Percentiles rank a stretch among this genome's conserved stretches.
These are phyloP conservation scores for Zygotorulaspora sp. DNA, from an alignment of 805 yeast genomes.

Conservation along the genomic window DNA sequence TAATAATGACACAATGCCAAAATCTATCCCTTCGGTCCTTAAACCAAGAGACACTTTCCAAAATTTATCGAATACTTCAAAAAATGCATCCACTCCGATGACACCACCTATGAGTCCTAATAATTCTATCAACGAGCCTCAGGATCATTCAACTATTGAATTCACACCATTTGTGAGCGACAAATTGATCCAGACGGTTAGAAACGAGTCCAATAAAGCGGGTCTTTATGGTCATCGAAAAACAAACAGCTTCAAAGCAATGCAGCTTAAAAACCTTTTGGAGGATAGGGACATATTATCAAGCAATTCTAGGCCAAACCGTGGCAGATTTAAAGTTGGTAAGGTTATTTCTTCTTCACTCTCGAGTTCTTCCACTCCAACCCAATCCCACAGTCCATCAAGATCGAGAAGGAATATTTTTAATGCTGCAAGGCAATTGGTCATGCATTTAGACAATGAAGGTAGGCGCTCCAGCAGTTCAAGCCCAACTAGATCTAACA, in stretches of 20 bases:
- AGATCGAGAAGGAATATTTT: conserved; percentile 9
- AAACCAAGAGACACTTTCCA: conserved; percentile 31
- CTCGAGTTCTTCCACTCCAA: conserved; percentile 3
- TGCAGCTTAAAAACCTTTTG: conserved; percentile 32
- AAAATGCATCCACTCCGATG: conserved; percentile 21
- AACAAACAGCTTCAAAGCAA: conserved; percentile 36
- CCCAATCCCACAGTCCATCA: conserved; percentile 5
- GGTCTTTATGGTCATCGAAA: conserved; percentile 28
- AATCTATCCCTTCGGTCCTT: conserved; percentile 25
- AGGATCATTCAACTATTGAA: conserved; percentile 6
- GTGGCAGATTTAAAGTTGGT: conserved; percentile 12
- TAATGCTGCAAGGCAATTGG: conserved; percentile 19
- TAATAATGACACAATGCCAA: neutral
- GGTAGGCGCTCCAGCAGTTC: conserved; percentile 5
- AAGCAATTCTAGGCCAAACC: conserved; percentile 20
- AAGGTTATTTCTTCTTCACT: conserved; percentile 7
- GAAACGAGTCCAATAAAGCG: conserved; percentile 11
- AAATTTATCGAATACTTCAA: conserved; percentile 14
- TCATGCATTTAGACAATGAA: conserved; percentile 16
- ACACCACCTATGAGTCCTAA: conserved; percentile 35
- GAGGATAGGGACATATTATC: conserved; percentile 32
- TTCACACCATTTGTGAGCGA: conserved; percentile 29
- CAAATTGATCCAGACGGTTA: conserved; percentile 31
- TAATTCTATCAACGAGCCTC: conserved; percentile 1
- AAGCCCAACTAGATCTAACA: conserved; percentile 7